Evolutionary conservation across 768 basidiomycete genomes (phyloP).

Genomic region (Boletus sensibilis): DNA sequence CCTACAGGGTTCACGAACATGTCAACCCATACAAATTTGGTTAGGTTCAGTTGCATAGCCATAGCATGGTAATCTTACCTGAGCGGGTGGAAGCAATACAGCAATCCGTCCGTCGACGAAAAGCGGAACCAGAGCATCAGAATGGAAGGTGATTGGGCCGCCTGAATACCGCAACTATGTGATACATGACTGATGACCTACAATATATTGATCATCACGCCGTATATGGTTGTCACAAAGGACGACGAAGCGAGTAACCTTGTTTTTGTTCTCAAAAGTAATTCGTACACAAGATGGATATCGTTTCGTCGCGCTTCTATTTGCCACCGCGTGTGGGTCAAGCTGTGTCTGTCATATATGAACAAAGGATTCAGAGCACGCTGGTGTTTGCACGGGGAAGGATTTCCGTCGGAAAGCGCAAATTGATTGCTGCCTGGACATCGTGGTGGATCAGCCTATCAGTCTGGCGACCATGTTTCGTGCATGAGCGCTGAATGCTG

Average conservation of each 20-base stretch:
- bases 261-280: background rate
- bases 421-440: too few relatives aligned
- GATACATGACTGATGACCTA: background rate
- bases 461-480: background rate
- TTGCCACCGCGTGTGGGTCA: background rate
- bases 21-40: background rate
- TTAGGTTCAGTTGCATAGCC: background rate
- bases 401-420: too few relatives aligned
- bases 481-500: background rate
- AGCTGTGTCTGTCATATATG: background rate
- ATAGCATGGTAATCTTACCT: background rate
- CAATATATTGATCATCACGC: background rate
- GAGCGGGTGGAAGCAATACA: background rate
- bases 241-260: background rate
- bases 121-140: conserved; percentile 3
- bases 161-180: conserved; percentile 1
- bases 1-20: background rate
- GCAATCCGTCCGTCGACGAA: conserved; percentile 13
- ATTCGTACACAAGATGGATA: background rate
- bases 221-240: background rate
- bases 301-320: conserved; percentile 2
- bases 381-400: background rate
- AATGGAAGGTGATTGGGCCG: conserved; percentile 7
- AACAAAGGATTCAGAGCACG: background rate
- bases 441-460: background rate